A percentile compares a stretch with the other conserved stretches of the same genome.
phyloP scores from a whole-genome alignment of 2,329 filamentous ascomycete genomes.

The Fusarium oligoseptatum region DNA sequence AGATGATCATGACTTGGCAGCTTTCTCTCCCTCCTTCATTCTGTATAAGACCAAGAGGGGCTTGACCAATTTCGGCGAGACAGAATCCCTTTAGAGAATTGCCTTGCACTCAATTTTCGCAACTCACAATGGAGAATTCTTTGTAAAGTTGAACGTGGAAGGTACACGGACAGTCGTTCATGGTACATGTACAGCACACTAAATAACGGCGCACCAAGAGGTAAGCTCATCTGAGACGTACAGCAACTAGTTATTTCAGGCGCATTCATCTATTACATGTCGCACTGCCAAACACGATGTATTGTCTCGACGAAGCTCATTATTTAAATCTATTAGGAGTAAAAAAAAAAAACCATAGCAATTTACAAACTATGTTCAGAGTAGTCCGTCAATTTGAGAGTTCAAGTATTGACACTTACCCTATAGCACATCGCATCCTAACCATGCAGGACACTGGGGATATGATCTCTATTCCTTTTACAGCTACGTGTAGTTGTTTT shows the following conservation, averaged over 20 bases:
- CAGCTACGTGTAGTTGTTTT: background rate
- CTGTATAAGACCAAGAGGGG: background rate
- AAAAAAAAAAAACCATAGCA: no score
- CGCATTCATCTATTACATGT: no score
- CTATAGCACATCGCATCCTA: background rate
- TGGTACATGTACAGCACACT: background rate
- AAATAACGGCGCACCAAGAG: background rate
- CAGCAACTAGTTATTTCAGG: no score
- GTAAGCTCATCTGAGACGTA: background rate
- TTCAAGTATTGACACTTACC: background rate
- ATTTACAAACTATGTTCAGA: background rate
- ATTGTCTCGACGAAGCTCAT: no score
- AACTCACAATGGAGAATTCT: background rate
- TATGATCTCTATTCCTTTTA: background rate
- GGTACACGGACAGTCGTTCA: background rate
- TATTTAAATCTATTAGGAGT: no score
- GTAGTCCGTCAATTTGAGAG: background rate
- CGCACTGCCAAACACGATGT: no score
- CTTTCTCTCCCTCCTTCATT: background rate
- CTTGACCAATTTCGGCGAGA: background rate
- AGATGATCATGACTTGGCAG: background rate
- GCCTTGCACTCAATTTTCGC: background rate
- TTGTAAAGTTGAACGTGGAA: background rate
- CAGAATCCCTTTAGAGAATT: background rate
- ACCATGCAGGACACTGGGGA: background rate